These are phyloP conservation scores for Evansstolkia leycettana DNA, from an alignment of 495 filamentous ascomycete genomes.

Conservation along the genomic window DNA sequence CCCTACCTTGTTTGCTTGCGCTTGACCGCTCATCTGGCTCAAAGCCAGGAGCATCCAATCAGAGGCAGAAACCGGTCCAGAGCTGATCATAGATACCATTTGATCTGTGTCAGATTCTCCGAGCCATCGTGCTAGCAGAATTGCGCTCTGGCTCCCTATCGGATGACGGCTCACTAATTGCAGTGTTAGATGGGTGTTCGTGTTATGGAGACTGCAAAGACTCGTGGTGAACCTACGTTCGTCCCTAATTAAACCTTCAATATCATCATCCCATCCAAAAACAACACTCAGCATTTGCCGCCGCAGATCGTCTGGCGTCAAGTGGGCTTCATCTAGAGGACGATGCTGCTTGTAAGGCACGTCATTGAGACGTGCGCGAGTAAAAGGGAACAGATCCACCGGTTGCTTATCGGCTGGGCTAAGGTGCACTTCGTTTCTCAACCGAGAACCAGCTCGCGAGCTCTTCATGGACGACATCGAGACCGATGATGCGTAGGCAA, in stretches of 20 bases:
- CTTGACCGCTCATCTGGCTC: constrained; percentile 68
- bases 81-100: constrained; percentile 59
- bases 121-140: constrained; percentile 83
- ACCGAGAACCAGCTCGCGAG: constrained; percentile 53
- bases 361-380: constrained; percentile 63
- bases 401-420: constrained; percentile 47
- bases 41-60: constrained; percentile 97
- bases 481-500: constrained; percentile 36
- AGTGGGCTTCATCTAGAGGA: constrained; percentile 44
- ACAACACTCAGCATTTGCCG: constrained; percentile 87
- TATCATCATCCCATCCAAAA: constrained; percentile 89
- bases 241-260: constrained; percentile 71
- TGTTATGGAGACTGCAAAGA: not conserved
- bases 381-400: constrained; percentile 52
- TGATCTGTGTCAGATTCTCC: constrained; percentile 73
- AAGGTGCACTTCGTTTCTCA: constrained; percentile 69
- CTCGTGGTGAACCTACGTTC: constrained; percentile 42
- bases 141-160: constrained; percentile 57
- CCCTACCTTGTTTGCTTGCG: constrained; percentile 79
- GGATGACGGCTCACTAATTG: constrained; percentile 51
- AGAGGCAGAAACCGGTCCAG: constrained; percentile 72
- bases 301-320: constrained; percentile 77
- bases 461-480: constrained; percentile 55
- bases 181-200: too few species aligned
- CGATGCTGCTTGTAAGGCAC: constrained; percentile 62